Percentiles rank a stretch among this genome's conserved stretches.
Conservation (phyloP, 306 rosid species). For the Cucurbita ficifolia region DNA sequence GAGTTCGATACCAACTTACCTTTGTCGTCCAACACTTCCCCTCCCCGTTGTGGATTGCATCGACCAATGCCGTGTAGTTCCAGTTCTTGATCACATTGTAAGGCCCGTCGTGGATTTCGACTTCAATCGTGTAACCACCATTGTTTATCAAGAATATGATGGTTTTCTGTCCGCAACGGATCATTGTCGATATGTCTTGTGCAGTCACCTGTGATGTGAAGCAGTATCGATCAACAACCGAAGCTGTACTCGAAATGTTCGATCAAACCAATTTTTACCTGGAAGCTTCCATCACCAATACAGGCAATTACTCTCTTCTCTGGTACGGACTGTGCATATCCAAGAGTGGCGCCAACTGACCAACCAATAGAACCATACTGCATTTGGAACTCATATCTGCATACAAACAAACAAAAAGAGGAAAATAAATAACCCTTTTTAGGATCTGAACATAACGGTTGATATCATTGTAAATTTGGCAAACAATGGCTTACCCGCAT, state of each 20-base stretch:
- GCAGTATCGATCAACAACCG: background rate
- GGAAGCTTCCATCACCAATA: slow-evolving; percentile 63
- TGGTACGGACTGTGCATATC: slow-evolving; percentile 47
- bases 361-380: slow-evolving; percentile 60
- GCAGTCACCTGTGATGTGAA: slow-evolving; percentile 29
- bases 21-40: slow-evolving; percentile 75
- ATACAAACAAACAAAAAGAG: background rate
- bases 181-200: slow-evolving; percentile 56
- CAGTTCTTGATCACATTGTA: slow-evolving; percentile 58
- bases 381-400: slow-evolving; percentile 60
- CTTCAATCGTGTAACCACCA: slow-evolving; percentile 62
- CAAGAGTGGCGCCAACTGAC: slow-evolving; percentile 62
- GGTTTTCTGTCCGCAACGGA: slow-evolving; percentile 31
- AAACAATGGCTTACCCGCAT: slow-evolving; percentile 33
- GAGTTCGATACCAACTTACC: slow-evolving; percentile 13
- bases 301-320: slow-evolving; percentile 40
- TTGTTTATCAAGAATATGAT: slow-evolving; percentile 54
- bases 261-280: slow-evolving; percentile 14
- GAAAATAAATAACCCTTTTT: background rate
- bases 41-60: slow-evolving; percentile 53
- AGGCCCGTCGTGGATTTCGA: slow-evolving; percentile 62
- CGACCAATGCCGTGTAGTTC: slow-evolving; percentile 47
- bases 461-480: background rate
- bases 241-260: no score
- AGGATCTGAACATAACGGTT: background rate